Evolutionary conservation across 2,329 filamentous ascomycete genomes (phyloP).

Genomic region (Xylariaceae sp.): DNA sequence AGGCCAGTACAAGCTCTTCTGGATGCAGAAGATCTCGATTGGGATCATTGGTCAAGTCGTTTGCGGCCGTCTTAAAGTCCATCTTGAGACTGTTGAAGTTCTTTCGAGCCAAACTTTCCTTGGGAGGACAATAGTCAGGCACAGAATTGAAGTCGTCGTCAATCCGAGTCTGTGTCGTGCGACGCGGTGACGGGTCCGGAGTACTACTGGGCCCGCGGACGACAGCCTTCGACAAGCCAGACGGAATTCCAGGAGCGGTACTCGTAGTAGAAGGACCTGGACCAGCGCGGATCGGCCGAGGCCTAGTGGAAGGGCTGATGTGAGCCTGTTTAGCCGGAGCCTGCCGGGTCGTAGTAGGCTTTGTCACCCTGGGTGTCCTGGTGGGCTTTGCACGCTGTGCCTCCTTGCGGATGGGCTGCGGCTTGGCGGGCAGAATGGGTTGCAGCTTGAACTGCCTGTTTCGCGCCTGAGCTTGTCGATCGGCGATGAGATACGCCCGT

Average conservation of each 20-base stretch:
- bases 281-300: slow-evolving; percentile 29
- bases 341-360: slow-evolving; percentile 18
- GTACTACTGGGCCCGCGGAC: slow-evolving; percentile 37
- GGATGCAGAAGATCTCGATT: slow-evolving; percentile 66
- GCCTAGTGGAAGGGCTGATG: slow-evolving; percentile 18
- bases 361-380: slow-evolving; percentile 29
- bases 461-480: slow-evolving; percentile 40
- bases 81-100: slow-evolving; percentile 70
- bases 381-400: slow-evolving; percentile 32
- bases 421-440: slow-evolving; percentile 41
- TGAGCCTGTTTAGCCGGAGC: slow-evolving; percentile 18
- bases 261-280: slow-evolving; percentile 19
- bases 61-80: slow-evolving; percentile 77
- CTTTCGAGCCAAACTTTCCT: slow-evolving; percentile 53
- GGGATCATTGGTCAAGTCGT: slow-evolving; percentile 70
- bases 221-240: slow-evolving; percentile 26
- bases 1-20: slow-evolving; percentile 71
- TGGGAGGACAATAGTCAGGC: slow-evolving; percentile 66
- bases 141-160: slow-evolving; percentile 74
- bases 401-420: slow-evolving; percentile 29
- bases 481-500: slow-evolving; percentile 43
- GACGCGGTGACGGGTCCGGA: slow-evolving; percentile 44
- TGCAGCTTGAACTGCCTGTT: slow-evolving; percentile 34
- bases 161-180: slow-evolving; percentile 64
- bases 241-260: neutral